phyloP scores from a whole-genome alignment of 768 basidiomycete genomes.

The Mycena chlorophos region DNA sequence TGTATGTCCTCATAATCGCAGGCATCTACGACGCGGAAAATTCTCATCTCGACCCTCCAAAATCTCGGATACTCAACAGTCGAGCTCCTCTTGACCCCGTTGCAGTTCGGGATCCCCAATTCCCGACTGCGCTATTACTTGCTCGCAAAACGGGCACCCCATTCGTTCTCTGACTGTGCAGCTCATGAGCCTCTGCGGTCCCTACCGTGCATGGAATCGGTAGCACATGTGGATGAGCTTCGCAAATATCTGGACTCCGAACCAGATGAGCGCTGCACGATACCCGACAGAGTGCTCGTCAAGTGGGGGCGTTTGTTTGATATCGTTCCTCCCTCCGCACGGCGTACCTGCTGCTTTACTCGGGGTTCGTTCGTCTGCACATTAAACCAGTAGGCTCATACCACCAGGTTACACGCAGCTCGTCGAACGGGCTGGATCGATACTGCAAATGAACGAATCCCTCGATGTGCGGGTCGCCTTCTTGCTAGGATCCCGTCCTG shows the following conservation, averaged over 20 bases:
- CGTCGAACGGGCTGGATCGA: constrained; percentile 76
- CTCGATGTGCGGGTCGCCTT: constrained; percentile 52
- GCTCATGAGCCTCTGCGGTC: constrained; percentile 43
- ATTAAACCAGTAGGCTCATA: not conserved
- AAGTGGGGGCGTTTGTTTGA: constrained; percentile 84
- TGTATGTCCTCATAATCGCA: constrained; percentile 27
- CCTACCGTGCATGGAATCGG: constrained; percentile 44
- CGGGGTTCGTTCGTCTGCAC: constrained; percentile 50
- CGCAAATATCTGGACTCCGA: constrained; percentile 14
- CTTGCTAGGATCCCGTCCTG: not conserved
- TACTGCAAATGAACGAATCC: constrained; percentile 67
- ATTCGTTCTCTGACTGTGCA: constrained; percentile 34
- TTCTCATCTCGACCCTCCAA: constrained; percentile 53
- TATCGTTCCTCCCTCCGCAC: constrained; percentile 65
- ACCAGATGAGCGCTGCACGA: not conserved
- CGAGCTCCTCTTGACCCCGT: constrained; percentile 71
- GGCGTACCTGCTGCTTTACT: constrained; percentile 78
- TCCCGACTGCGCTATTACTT: constrained; percentile 81
- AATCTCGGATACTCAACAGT: constrained; percentile 54
- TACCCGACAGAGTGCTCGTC: constrained; percentile 42
- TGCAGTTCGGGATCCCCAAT: constrained; percentile 81
- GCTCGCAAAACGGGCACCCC: constrained; percentile 56
- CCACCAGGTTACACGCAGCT: constrained; percentile 68
- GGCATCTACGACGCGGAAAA: constrained; percentile 63
- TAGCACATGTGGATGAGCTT: not conserved